Evolutionary conservation across 306 rosid species (phyloP).

Genomic region (Vicia villosa): DNA sequence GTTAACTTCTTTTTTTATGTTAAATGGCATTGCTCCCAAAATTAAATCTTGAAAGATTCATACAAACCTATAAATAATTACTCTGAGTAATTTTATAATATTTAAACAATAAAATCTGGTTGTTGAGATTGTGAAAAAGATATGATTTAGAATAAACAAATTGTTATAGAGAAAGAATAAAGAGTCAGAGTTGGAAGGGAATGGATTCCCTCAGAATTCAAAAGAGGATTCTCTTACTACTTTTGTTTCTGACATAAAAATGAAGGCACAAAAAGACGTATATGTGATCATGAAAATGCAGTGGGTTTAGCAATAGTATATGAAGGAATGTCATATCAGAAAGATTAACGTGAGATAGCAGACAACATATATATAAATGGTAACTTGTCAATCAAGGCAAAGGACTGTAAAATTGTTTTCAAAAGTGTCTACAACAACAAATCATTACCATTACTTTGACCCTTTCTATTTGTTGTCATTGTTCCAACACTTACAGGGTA

Average conservation of each 20-base stretch:
- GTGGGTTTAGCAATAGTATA: too few relatives aligned
- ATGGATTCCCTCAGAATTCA: constrained; percentile 4
- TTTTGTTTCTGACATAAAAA: constrained; percentile 27
- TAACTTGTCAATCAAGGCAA: constrained; percentile 36
- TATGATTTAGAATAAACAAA: constrained; percentile 21
- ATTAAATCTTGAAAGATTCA: neutral
- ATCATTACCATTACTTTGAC: constrained; percentile 43
- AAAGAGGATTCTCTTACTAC: constrained; percentile 14
- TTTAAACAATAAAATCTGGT: neutral
- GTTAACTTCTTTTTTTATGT: too few relatives aligned
- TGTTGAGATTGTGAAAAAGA: neutral
- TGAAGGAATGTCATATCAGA: constrained; percentile 34
- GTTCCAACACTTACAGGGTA: neutral
- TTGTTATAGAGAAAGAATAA: neutral
- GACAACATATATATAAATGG: constrained; percentile 30
- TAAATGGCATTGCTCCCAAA: neutral
- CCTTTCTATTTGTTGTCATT: neutral
- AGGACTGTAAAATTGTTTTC: constrained; percentile 29
- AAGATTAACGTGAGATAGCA: constrained; percentile 40
- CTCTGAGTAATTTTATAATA: neutral
- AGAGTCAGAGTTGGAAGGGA: neutral
- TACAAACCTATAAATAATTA: neutral
- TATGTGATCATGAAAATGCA: constrained; percentile 33
- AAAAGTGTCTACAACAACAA: constrained; percentile 29
- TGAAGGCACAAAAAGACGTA: constrained; percentile 13